A percentile compares a stretch with the other conserved stretches of the same genome.
Evolutionary conservation across 164 flowering plant species (phyloP).

Genomic region (Umbilicus rupestris): DNA sequence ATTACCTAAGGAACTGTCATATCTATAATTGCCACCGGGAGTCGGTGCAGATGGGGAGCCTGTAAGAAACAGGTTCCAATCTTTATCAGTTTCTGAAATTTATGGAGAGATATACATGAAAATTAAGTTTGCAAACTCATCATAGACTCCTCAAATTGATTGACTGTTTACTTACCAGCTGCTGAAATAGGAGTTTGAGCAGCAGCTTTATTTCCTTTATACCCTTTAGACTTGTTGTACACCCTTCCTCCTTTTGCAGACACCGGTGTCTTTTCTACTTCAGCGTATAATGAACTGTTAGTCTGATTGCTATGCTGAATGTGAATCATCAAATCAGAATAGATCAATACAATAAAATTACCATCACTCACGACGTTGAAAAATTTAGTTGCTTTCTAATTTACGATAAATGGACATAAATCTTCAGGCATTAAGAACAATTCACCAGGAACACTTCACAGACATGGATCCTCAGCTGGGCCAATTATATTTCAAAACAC

Average conservation of each 20-base stretch:
- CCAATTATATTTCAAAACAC: background rate
- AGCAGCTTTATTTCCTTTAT: constrained; percentile 32
- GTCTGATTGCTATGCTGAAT: constrained; percentile 26
- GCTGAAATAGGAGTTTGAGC: constrained; percentile 60
- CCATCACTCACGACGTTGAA: background rate
- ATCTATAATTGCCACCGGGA: constrained; percentile 66
- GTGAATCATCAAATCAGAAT: constrained; percentile 3
- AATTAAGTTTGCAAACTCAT: background rate
- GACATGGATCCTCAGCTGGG: background rate
- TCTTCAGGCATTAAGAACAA: background rate
- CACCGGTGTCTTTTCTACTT: constrained; percentile 27
- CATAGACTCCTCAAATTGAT: background rate
- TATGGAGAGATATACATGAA: background rate
- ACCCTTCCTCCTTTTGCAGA: constrained; percentile 50
- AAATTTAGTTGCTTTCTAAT: background rate
- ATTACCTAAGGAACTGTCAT: constrained; percentile 88
- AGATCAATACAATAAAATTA: background rate
- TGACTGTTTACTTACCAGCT: constrained; percentile 36
- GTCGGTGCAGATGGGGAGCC: constrained; percentile 55
- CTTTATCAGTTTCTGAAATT: background rate
- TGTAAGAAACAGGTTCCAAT: constrained; percentile 22
- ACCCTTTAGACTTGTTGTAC: constrained; percentile 38
- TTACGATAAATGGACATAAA: background rate
- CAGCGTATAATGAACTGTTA: constrained; percentile 22
- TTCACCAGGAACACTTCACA: no score